A percentile compares a stretch with the other conserved stretches of the same genome.
Conservation (phyloP, 176 grass and related monocot genomes). For the Oropetium thomaeum region DNA sequence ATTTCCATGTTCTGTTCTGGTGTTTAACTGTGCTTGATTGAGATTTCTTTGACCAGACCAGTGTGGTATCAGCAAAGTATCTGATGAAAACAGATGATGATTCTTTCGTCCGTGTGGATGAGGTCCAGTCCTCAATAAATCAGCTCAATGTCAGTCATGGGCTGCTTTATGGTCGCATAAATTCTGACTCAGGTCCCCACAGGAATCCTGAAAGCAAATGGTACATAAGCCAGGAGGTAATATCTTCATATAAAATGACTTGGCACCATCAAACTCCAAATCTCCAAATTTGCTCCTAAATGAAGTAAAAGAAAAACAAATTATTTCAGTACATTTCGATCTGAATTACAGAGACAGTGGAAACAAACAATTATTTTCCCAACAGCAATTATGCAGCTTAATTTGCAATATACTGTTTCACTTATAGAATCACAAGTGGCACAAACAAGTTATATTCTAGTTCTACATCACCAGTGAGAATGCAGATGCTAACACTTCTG, state of each 20-base stretch:
- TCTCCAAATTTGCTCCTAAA: neutral
- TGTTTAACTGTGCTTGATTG: conserved; percentile 15
- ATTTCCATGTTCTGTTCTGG: conserved; percentile 13
- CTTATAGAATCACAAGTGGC: neutral
- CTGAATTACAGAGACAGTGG: neutral
- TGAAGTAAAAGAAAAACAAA: conserved; percentile 21
- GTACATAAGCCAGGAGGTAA: conserved; percentile 83
- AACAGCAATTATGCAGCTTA: neutral
- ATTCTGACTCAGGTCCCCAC: conserved; percentile 64
- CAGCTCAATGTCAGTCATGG: conserved; percentile 55
- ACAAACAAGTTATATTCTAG: neutral
- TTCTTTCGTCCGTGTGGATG: conserved; percentile 93
- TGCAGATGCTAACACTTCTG: conserved; percentile 18
- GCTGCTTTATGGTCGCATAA: conserved; percentile 83
- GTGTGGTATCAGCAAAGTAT: conserved; percentile 65
- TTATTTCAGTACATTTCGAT: neutral
- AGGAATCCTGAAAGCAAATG: conserved; percentile 82
- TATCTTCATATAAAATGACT: conserved; percentile 23
- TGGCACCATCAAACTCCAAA: neutral
- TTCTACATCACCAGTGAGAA: neutral
- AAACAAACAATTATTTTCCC: conserved; percentile 1
- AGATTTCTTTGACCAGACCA: conserved; percentile 43
- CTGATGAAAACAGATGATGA: conserved; percentile 99
- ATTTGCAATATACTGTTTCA: neutral
- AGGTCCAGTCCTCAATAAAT: conserved; percentile 61